Percentiles rank a stretch among this genome's conserved stretches.
Evolutionary conservation across 179 eudicot species (phyloP).

Genomic region (Silene vulgaris): DNA sequence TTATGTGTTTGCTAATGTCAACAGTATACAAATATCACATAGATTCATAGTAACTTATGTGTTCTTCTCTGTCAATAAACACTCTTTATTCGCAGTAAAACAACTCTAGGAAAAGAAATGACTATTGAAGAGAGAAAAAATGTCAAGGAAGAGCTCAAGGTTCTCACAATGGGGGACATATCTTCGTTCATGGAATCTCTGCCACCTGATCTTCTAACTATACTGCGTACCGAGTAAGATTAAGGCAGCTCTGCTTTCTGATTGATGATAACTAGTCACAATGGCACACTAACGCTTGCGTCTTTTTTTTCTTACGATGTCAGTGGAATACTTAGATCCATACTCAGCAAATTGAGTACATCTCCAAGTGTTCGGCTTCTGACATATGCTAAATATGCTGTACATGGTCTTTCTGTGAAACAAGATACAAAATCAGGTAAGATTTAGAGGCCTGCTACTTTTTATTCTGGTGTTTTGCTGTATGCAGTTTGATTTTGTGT

Average conservation of each 20-base stretch:
- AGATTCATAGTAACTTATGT: neutral
- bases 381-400: slow-evolving; percentile 66
- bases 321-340: slow-evolving; percentile 74
- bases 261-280: neutral
- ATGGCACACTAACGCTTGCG: neutral
- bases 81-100: slow-evolving; percentile 44
- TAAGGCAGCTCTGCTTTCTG: neutral
- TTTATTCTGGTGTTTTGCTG: neutral
- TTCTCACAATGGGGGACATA: slow-evolving; percentile 62
- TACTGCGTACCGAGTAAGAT: slow-evolving; percentile 72
- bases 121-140: slow-evolving; percentile 58
- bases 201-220: slow-evolving; percentile 64
- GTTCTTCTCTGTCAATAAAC: neutral
- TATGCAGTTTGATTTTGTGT: neutral
- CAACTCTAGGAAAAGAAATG: slow-evolving; percentile 63
- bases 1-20: neutral
- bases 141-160: slow-evolving; percentile 59
- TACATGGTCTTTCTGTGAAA: slow-evolving; percentile 52
- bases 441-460: neutral
- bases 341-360: slow-evolving; percentile 62
- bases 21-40: neutral
- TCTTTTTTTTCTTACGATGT: slow-evolving; percentile 3
- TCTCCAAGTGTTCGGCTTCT: slow-evolving; percentile 54
- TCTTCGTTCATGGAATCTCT: slow-evolving; percentile 90
- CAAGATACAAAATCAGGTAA: slow-evolving; percentile 50